Percentiles rank a stretch among this genome's conserved stretches.
phyloP scores from a whole-genome alignment of 768 basidiomycete species.

The Tephrocybe sp. region DNA sequence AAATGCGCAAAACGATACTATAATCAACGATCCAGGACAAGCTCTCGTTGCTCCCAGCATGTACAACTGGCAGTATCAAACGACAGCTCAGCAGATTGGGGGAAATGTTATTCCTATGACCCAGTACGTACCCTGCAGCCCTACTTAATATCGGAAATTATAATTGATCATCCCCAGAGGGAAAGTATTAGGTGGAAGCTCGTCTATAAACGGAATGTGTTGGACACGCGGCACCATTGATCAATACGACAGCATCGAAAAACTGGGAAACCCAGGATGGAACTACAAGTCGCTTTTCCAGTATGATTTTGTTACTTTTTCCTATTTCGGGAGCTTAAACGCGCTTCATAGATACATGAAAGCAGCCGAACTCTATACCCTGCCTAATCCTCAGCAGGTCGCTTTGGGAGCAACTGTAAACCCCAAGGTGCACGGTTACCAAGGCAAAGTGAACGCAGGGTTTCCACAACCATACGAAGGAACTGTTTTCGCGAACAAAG shows the following conservation, averaged over 20 bases:
- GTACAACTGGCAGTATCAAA: slow-evolving; percentile 15
- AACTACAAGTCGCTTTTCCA: slow-evolving; percentile 14
- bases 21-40: slow-evolving; percentile 16
- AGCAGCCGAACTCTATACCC: slow-evolving; percentile 11
- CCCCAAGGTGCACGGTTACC: slow-evolving; percentile 10
- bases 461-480: slow-evolving; percentile 17
- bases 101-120: slow-evolving; percentile 8
- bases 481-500: background rate
- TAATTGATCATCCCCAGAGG: slow-evolving; percentile 2
- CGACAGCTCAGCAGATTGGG: slow-evolving; percentile 11
- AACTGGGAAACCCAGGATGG: slow-evolving; percentile 20
- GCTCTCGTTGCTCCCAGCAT: background rate
- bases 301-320: background rate
- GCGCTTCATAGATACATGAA: slow-evolving; percentile 10
- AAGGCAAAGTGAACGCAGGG: slow-evolving; percentile 14
- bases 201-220: slow-evolving; percentile 19
- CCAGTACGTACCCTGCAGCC: slow-evolving; percentile 2
- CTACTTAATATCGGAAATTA: background rate
- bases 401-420: slow-evolving; percentile 9
- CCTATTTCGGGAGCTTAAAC: background rate
- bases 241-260: slow-evolving; percentile 17
- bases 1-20: slow-evolving; percentile 11
- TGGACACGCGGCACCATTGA: slow-evolving; percentile 20
- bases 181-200: slow-evolving; percentile 19
- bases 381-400: slow-evolving; percentile 12